These are phyloP conservation scores for Candida hispaniensis DNA, from an alignment of 805 yeast genomes.

Conservation along the genomic window DNA sequence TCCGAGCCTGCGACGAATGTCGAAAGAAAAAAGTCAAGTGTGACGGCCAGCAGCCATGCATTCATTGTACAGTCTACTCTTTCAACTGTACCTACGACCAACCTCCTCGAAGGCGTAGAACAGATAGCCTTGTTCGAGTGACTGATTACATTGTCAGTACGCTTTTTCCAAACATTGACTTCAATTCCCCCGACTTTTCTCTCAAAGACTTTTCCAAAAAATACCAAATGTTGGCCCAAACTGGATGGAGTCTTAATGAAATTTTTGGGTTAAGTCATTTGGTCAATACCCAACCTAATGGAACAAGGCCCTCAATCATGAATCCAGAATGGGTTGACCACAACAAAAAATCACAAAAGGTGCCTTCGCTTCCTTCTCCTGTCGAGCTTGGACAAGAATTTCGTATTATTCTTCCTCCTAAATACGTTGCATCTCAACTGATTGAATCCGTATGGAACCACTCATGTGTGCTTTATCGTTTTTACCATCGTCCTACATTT, in stretches of 20 bases:
- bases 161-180: constrained; percentile 34
- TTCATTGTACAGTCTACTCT: constrained; percentile 76
- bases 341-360: constrained; percentile 5
- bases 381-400: constrained; percentile 37
- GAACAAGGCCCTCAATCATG: constrained; percentile 4
- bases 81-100: constrained; percentile 79
- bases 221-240: constrained; percentile 21
- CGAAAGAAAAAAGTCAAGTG: constrained; percentile 37
- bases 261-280: constrained; percentile 6
- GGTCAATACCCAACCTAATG: too few relatives aligned
- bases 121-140: too few relatives aligned
- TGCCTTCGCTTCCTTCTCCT: constrained; percentile 18
- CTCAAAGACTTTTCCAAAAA: constrained; percentile 21
- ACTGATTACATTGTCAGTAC: constrained; percentile 30
- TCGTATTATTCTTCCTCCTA: constrained; percentile 62
- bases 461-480: constrained; percentile 76
- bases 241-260: constrained; percentile 4
- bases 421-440: constrained; percentile 57
- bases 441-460: constrained; percentile 72
- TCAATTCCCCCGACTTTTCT: constrained; percentile 28
- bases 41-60: constrained; percentile 70
- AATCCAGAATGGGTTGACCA: constrained; percentile 1
- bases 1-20: constrained; percentile 67
- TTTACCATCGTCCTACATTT: constrained; percentile 76
- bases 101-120: constrained; percentile 35